Evolutionary conservation across 2,329 filamentous ascomycete species (phyloP).

Genomic region (Biscogniauxia sp.): DNA sequence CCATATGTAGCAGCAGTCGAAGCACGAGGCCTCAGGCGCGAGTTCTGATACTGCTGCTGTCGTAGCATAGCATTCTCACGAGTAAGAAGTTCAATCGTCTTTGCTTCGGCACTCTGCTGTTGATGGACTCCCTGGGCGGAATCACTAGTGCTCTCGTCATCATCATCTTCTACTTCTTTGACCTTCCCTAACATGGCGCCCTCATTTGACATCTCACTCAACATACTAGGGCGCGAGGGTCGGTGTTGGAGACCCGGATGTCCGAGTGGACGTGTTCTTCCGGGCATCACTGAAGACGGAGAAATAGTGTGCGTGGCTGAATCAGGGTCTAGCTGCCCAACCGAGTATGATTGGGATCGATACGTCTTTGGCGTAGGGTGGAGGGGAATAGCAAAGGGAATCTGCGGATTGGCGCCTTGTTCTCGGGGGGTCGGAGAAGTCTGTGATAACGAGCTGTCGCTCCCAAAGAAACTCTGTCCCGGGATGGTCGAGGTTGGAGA

Average conservation of each 20-base stretch:
- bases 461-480: constrained; percentile 46
- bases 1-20: constrained; percentile 54
- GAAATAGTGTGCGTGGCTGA: constrained; percentile 40
- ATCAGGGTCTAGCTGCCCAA: constrained; percentile 81
- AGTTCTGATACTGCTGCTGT: constrained; percentile 53
- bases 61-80: constrained; percentile 63
- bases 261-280: constrained; percentile 51
- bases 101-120: constrained; percentile 56
- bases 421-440: constrained; percentile 52
- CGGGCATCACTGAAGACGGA: constrained; percentile 47
- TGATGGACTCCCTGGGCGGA: constrained; percentile 52
- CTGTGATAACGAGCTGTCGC: constrained; percentile 46
- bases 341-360: constrained; percentile 94
- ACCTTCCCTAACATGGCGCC: constrained; percentile 64
- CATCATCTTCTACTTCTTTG: constrained; percentile 67
- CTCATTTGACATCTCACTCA: constrained; percentile 69
- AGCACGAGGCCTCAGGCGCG: constrained; percentile 55
- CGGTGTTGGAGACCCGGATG: constrained; percentile 75
- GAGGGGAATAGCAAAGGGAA: constrained; percentile 83
- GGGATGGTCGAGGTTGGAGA: constrained; percentile 67
- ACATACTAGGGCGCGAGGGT: constrained; percentile 74
- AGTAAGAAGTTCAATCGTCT: constrained; percentile 61
- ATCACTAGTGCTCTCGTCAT: constrained; percentile 54
- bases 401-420: constrained; percentile 58
- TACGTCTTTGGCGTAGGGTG: constrained; percentile 91